Evolutionary conservation across 2,329 filamentous ascomycete genomes (phyloP).

Genomic region (Myriosclerotinia curreyana): DNA sequence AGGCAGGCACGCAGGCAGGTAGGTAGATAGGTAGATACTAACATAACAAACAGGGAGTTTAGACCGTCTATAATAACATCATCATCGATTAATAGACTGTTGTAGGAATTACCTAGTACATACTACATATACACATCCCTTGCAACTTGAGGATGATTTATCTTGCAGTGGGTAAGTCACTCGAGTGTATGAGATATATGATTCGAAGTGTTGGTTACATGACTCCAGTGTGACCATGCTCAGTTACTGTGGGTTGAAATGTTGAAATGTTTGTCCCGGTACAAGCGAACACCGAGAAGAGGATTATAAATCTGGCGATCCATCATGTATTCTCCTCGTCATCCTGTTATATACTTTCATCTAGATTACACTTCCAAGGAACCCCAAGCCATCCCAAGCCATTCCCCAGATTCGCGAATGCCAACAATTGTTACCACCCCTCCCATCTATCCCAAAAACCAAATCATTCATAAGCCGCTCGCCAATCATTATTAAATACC

Average conservation of each 20-base stretch:
- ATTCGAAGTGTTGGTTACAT: too few species aligned
- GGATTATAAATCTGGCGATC: neutral
- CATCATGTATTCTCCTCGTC: neutral
- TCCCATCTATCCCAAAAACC: neutral
- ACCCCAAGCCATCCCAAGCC: neutral
- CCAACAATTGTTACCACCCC: neutral
- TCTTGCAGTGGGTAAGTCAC: too few species aligned
- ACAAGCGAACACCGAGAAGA: neutral
- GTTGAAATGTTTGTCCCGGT: neutral
- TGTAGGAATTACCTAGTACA: too few species aligned
- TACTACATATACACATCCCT: too few species aligned
- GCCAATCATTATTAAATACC: neutral
- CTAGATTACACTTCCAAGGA: slow-evolving; percentile 8
- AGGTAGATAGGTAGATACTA: neutral
- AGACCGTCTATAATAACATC: too few species aligned
- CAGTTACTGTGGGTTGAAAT: neutral
- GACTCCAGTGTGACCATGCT: too few species aligned
- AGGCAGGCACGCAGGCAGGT: neutral
- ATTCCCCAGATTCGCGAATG: neutral
- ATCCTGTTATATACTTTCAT: neutral
- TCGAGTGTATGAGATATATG: too few species aligned
- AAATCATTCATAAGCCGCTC: neutral
- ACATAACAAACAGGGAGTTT: neutral
- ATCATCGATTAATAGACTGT: too few species aligned
- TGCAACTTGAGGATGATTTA: too few species aligned